A percentile compares a stretch with the other conserved stretches of the same genome.
These are phyloP conservation scores for Mucor plumbeus DNA, from an alignment of 371 early-diverging fungal genomes.

Conservation along the genomic window DNA sequence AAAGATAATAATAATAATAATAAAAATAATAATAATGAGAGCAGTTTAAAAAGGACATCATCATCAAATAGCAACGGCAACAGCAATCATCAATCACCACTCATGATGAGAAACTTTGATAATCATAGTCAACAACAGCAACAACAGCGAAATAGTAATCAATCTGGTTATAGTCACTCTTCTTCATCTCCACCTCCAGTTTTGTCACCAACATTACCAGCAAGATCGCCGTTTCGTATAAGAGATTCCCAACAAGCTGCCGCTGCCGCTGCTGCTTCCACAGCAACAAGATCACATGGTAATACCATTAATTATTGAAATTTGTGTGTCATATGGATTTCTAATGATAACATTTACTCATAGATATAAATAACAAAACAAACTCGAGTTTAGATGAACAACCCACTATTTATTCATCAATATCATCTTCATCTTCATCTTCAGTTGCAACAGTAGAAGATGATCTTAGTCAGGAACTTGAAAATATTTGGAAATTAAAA, in stretches of 20 bases:
- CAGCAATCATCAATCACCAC: constrained; percentile 6
- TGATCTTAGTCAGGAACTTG: constrained; percentile 37
- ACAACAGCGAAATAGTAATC: constrained; percentile 5
- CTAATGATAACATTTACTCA: not conserved
- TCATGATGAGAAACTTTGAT: constrained; percentile 11
- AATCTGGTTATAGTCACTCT: constrained; percentile 1
- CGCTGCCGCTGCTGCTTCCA: not conserved
- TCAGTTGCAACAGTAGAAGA: constrained; percentile 26
- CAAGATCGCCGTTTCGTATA: constrained; percentile 50
- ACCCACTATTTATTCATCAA: constrained; percentile 14
- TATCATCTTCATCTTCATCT: constrained; percentile 27
- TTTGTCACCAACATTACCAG: constrained; percentile 40
- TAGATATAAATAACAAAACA: constrained; percentile 1
- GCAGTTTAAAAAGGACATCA: constrained; percentile 7
- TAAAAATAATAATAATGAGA: not conserved
- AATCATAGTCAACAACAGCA: not conserved
- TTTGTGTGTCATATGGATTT: not conserved
- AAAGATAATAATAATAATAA: not conserved
- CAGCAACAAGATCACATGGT: constrained; percentile 25
- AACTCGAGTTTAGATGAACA: constrained; percentile 17
- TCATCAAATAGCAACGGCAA: not conserved
- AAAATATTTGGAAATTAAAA: constrained; percentile 40
- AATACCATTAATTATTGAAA: constrained; percentile 10
- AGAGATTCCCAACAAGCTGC: constrained; percentile 38
- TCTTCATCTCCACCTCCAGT: constrained; percentile 9